Evolutionary conservation across 257 asterid species (phyloP), one percentile per base, ranked within the genome.

Genomic region (Primulina eburnea): DNA sequence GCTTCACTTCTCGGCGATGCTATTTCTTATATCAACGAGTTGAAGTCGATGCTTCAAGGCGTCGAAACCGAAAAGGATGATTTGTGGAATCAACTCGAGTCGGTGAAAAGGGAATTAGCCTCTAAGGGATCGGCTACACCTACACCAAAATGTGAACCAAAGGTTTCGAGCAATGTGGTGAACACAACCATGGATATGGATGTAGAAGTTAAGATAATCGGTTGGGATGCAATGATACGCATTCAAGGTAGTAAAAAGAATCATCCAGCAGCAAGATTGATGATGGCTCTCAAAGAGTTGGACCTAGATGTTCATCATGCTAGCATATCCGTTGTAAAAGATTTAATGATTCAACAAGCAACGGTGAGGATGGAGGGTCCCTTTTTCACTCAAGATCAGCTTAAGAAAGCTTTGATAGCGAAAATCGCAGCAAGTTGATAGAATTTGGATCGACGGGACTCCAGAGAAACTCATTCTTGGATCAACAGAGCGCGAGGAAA

Each of bases 1-100:
- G 97, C 97, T 10, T 92, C 98, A 1, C 90, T 92, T 2, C 90
- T 92, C 0, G 98, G 96, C 0, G 98, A 92, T 28, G 98, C 98
- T 0, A 88, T 88, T 66, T 69, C 96, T 2, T 92, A 82, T 56
- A 92, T 92, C 66, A 88, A 82, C 20, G 96, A 92, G 79, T 55
- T 92, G 60, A 90, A 89, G 69, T 77, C 85, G 1, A 86, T 83
- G 78, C 83, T 88, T 61, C 88, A 85, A 30, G 70, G 12, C 2
- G 34, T 65, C 0, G 95, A 92, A 20, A 59, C 81, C 0, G 92
- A 83, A 0, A 86, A 75, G 24, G 94, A 88, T 4, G 90, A 84
- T 0, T 7, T 90, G 65, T 87, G 66, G 70, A 68, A 38, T 47
- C 89, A 85, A 70, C 11, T 87, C 3, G 95, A 87, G 58, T 62